Evolutionary conservation across 1,139 yeast genomes (phyloP).

Genomic region (Geotrichum aggregatum): DNA sequence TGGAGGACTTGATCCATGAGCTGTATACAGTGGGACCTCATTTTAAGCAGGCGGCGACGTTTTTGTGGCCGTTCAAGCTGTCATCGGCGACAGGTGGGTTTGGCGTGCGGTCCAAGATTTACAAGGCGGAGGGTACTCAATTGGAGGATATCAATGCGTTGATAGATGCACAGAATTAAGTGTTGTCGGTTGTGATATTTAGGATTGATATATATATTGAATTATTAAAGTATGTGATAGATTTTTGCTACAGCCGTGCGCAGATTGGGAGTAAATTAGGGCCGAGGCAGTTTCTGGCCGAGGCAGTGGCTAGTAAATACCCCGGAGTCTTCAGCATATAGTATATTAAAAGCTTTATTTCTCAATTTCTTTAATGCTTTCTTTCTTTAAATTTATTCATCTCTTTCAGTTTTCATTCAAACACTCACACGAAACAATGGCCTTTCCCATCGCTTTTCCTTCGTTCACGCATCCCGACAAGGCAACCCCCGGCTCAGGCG

Average conservation of each 20-base stretch:
- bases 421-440: slow-evolving; percentile 8
- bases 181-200: too few relatives aligned
- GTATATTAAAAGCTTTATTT: too few relatives aligned
- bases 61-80: slow-evolving; percentile 99
- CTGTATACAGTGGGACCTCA: slow-evolving; percentile 97
- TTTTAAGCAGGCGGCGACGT: slow-evolving; percentile 99
- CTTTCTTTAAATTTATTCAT: neutral
- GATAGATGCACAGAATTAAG: slow-evolving; percentile 62
- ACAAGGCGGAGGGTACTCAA: slow-evolving; percentile 97
- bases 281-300: too few relatives aligned
- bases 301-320: too few relatives aligned
- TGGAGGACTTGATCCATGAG: slow-evolving; percentile 98
- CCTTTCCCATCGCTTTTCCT: slow-evolving; percentile 28
- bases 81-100: slow-evolving; percentile 99
- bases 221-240: too few relatives aligned
- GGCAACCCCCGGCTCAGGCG: slow-evolving; percentile 13
- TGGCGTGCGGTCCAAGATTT: slow-evolving; percentile 98
- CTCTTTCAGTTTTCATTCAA: neutral
- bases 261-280: too few relatives aligned
- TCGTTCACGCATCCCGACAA: slow-evolving; percentile 21
- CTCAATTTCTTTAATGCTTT: neutral
- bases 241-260: too few relatives aligned
- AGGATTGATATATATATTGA: too few relatives aligned
- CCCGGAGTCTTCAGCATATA: too few relatives aligned
- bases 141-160: slow-evolving; percentile 97